phyloP scores from a whole-genome alignment of 2,329 filamentous ascomycete genomes.

The Aspergillus tubingensis region DNA sequence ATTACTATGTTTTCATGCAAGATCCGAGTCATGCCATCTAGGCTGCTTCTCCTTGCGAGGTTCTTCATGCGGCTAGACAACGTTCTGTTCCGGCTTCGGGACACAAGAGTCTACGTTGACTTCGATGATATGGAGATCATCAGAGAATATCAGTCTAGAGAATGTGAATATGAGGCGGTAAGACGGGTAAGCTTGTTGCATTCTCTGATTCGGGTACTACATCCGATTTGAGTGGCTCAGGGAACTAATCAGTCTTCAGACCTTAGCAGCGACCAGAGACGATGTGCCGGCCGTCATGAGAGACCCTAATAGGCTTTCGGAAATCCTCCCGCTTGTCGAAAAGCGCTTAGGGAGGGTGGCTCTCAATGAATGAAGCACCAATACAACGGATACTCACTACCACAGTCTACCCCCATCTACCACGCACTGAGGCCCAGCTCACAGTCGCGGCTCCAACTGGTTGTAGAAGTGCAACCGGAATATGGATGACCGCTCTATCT shows the following conservation, averaged over 20 bases:
- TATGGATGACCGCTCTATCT: background rate
- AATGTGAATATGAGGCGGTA: slow-evolving; percentile 76
- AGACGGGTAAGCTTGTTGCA: slow-evolving; percentile 59
- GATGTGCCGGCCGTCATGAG: slow-evolving; percentile 75
- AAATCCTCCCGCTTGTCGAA: slow-evolving; percentile 70
- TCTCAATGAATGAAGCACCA: slow-evolving; percentile 20
- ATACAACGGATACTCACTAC: background rate
- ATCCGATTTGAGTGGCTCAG: background rate
- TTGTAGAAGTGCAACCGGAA: background rate
- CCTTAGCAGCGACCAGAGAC: slow-evolving; percentile 61
- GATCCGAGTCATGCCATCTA: slow-evolving; percentile 84
- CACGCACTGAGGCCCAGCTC: no score
- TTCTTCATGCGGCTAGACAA: slow-evolving; percentile 94
- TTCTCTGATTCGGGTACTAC: background rate
- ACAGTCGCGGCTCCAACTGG: background rate
- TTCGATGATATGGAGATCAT: slow-evolving; percentile 78
- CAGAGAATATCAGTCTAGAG: slow-evolving; percentile 85
- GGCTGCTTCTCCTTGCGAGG: slow-evolving; percentile 79
- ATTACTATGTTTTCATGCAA: slow-evolving; percentile 90
- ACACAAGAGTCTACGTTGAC: slow-evolving; percentile 90
- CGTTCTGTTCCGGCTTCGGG: slow-evolving; percentile 81
- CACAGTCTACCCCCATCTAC: background rate
- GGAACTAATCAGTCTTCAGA: slow-evolving; percentile 33
- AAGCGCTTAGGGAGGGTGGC: slow-evolving; percentile 62
- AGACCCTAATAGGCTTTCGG: slow-evolving; percentile 74